These are phyloP conservation scores for Chrysosporium queenslandicum DNA, from an alignment of 2,329 filamentous ascomycete genomes.

Conservation along the genomic window DNA sequence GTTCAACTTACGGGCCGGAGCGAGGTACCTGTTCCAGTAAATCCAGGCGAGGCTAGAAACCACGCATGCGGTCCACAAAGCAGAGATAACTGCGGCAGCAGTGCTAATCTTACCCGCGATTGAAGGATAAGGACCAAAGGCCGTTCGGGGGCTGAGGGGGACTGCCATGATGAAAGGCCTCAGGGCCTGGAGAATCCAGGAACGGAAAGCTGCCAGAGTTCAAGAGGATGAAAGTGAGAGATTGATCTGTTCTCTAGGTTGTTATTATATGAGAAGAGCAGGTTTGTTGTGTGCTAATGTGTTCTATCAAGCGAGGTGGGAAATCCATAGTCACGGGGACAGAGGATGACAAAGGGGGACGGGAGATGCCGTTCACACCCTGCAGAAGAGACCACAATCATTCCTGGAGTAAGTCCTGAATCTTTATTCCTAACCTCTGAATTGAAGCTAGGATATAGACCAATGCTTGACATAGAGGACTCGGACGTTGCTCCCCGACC, in stretches of 20 bases:
- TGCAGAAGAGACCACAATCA: not conserved
- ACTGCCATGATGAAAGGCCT: not conserved
- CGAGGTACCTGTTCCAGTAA: slow-evolving; percentile 19
- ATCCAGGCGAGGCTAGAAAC: slow-evolving; percentile 19
- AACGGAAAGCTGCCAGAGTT: not conserved
- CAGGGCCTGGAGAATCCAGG: not conserved
- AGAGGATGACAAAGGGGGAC: not conserved
- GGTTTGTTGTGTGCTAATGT: not conserved
- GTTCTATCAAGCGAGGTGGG: not conserved
- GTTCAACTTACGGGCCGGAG: slow-evolving; percentile 21
- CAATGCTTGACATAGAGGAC: too few species aligned
- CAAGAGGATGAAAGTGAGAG: not conserved
- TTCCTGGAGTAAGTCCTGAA: not conserved
- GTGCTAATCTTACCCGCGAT: slow-evolving; percentile 18
- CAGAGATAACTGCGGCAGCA: slow-evolving; percentile 19
- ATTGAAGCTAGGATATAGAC: too few species aligned
- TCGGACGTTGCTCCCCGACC: too few species aligned
- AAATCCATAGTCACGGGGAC: not conserved
- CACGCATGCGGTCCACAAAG: slow-evolving; percentile 22
- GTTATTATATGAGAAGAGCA: not conserved
- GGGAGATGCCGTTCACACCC: not conserved
- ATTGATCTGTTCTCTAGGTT: not conserved
- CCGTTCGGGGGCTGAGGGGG: not conserved
- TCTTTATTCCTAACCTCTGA: not conserved
- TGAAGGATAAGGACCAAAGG: not conserved